A percentile compares a stretch with the other conserved stretches of the same genome.
phyloP scores from a whole-genome alignment of 306 rosid species.

The Sphenostylis stenocarpa region DNA sequence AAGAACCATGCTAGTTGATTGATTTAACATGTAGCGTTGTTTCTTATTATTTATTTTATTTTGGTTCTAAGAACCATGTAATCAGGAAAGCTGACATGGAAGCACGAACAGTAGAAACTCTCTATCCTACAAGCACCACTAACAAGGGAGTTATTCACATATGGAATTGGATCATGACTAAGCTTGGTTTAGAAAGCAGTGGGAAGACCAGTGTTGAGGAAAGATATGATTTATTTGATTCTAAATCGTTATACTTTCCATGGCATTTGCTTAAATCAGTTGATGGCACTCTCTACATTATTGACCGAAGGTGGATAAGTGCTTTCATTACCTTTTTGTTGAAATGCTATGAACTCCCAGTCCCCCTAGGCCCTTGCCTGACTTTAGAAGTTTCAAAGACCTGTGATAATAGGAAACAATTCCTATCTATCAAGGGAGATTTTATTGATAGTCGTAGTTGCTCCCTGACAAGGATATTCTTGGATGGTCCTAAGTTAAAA shows the following conservation, averaged over 20 bases:
- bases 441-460: background rate
- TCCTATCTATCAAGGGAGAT: background rate
- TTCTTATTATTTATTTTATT: constrained; percentile 33
- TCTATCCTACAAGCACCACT: constrained; percentile 53
- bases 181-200: constrained; percentile 58
- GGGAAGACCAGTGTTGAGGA: constrained; percentile 39
- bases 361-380: background rate
- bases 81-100: constrained; percentile 86
- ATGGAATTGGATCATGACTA: constrained; percentile 69
- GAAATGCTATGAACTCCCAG: background rate
- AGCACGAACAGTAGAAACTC: constrained; percentile 65
- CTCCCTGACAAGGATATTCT: background rate
- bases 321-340: constrained; percentile 6
- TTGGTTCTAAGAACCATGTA: constrained; percentile 77
- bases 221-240: constrained; percentile 54
- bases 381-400: background rate
- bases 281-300: constrained; percentile 57
- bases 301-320: constrained; percentile 64
- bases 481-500: background rate
- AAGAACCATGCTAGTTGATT: constrained; percentile 69
- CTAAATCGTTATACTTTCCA: constrained; percentile 63
- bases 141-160: constrained; percentile 43
- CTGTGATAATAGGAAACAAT: background rate
- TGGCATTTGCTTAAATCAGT: constrained; percentile 80
- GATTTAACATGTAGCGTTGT: constrained; percentile 4